Conservation (phyloP, 2,329 filamentous ascomycete species). For the Pyrenochaeta sp. region DNA sequence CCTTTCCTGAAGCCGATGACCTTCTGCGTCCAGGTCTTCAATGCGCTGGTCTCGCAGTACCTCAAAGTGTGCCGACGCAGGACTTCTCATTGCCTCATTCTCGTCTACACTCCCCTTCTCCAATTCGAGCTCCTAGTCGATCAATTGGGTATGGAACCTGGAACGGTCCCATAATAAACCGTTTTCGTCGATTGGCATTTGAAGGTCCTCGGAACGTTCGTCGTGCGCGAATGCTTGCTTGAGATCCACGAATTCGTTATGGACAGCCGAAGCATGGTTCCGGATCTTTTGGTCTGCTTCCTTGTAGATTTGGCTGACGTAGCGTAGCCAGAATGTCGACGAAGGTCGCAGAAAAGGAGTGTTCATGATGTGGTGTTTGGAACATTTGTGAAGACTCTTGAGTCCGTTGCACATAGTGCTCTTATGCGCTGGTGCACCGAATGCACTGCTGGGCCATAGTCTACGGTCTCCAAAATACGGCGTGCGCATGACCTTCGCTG, state of each 20-base stretch:
- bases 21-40: too few relatives aligned
- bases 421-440: conserved; percentile 1
- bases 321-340: neutral
- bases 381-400: neutral
- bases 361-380: neutral
- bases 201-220: neutral
- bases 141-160: neutral
- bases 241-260: neutral
- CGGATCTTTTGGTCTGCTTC: neutral
- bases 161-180: neutral
- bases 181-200: neutral
- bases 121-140: conserved; percentile 1
- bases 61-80: neutral
- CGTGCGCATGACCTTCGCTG: neutral
- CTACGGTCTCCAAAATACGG: neutral
- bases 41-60: neutral
- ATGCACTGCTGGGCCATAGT: neutral
- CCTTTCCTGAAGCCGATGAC: too few relatives aligned
- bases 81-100: neutral
- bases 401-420: too few relatives aligned
- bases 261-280: neutral
- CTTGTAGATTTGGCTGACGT: neutral
- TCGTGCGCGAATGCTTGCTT: neutral
- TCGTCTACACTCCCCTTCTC: neutral
- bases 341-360: neutral